These are phyloP conservation scores for Ophiostoma montium DNA, from an alignment of 2,329 filamentous ascomycete species.

Conservation along the genomic window DNA sequence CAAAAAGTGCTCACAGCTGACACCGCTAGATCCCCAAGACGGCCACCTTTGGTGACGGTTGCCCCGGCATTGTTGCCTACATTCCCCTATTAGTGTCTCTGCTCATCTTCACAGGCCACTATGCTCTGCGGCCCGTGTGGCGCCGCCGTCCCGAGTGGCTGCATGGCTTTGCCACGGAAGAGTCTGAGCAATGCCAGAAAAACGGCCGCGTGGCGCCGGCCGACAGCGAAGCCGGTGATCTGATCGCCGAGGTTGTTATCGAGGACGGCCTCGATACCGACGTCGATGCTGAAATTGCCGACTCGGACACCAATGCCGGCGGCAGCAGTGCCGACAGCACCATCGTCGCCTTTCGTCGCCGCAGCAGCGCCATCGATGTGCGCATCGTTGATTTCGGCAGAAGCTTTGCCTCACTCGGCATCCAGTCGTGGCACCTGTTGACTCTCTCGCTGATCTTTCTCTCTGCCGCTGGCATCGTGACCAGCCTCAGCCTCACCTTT, in stretches of 20 bases:
- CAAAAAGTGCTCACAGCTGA: background rate
- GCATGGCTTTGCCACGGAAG: conserved; percentile 21
- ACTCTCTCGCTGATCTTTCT: conserved; percentile 23
- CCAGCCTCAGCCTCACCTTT: conserved; percentile 12
- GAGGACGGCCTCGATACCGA: background rate
- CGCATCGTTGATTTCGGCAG: conserved; percentile 1
- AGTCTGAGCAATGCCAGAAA: conserved; percentile 8
- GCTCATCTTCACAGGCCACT: conserved; percentile 19
- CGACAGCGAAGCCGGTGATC: background rate
- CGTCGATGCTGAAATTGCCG: conserved; percentile 1
- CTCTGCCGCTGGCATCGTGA: conserved; percentile 22
- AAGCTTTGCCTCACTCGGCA: background rate
- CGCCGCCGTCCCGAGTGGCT: conserved; percentile 21
- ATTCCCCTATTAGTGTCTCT: conserved; percentile 20
- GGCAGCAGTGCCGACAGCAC: conserved; percentile 8
- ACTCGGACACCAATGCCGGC: background rate
- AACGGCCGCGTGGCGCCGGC: background rate
- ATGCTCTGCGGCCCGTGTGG: conserved; percentile 20
- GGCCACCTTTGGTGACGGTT: conserved; percentile 20
- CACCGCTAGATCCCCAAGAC: conserved; percentile 17
- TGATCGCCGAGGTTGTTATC: background rate
- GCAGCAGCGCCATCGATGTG: conserved; percentile 3
- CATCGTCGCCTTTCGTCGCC: conserved; percentile 5
- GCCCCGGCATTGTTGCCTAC: conserved; percentile 20
- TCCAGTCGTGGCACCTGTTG: conserved; percentile 16